Evolutionary conservation across 1,139 yeast genomes (phyloP).

Genomic region (Candida glucosophila): DNA sequence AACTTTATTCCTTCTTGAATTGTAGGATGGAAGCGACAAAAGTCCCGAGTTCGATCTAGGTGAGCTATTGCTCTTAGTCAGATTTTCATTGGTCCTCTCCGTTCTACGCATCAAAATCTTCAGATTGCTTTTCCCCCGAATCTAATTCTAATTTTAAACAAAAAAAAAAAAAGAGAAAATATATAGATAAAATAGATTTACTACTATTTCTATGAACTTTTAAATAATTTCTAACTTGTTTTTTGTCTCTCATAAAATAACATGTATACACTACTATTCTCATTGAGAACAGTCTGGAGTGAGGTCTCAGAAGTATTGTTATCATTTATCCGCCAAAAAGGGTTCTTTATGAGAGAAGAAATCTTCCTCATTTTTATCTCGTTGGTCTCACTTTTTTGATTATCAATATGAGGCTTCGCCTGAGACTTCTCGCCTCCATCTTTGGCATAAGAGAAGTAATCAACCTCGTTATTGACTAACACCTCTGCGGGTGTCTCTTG

Average conservation of each 20-base stretch:
- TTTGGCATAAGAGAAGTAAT: slow-evolving; percentile 12
- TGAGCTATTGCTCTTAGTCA: too few species aligned
- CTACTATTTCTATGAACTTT: slow-evolving; percentile 1
- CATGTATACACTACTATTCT: slow-evolving; percentile 72
- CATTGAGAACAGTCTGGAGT: slow-evolving; percentile 52
- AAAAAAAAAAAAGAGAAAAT: too few species aligned
- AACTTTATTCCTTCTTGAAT: slow-evolving; percentile 52
- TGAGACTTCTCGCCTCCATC: slow-evolving; percentile 2
- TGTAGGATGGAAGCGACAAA: too few species aligned
- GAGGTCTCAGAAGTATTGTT: slow-evolving; percentile 57
- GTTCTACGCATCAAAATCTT: too few species aligned
- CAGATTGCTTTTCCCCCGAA: too few species aligned
- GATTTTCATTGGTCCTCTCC: too few species aligned
- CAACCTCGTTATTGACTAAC: slow-evolving; percentile 23
- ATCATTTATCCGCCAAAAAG: slow-evolving; percentile 88
- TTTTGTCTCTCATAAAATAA: slow-evolving; percentile 60
- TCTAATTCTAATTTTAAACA: too few species aligned
- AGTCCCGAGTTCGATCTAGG: too few species aligned
- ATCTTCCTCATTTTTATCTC: slow-evolving; percentile 44
- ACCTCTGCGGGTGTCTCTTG: slow-evolving; percentile 42
- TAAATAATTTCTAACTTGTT: slow-evolving; percentile 8
- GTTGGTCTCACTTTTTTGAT: too few species aligned
- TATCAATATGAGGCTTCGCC: slow-evolving; percentile 4
- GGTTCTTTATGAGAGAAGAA: slow-evolving; percentile 45
- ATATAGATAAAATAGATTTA: too few species aligned